Evolutionary conservation across 495 filamentous ascomycete genomes (phyloP).

Genomic region (Talaromyces ruber): DNA sequence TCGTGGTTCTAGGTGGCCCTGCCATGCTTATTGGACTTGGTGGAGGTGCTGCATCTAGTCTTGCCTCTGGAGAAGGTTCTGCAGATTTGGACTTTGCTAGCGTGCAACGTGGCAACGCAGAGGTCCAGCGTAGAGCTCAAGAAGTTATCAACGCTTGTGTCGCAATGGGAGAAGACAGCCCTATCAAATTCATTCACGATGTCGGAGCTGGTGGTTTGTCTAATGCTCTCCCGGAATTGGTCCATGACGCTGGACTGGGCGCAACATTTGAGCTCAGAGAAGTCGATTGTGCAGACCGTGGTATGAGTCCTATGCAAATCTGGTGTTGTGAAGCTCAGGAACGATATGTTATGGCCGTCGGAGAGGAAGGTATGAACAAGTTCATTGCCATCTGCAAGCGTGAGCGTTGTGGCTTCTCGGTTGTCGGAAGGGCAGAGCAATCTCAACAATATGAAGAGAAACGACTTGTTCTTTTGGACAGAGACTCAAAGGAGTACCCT

Average conservation of each 20-base stretch:
- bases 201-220: conserved; percentile 92
- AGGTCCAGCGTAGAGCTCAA: conserved; percentile 89
- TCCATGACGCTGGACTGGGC: conserved; percentile 82
- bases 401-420: conserved; percentile 89
- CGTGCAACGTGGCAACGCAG: conserved; percentile 86
- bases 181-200: conserved; percentile 94
- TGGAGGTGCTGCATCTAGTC: conserved; percentile 89
- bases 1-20: conserved; percentile 89
- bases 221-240: conserved; percentile 87
- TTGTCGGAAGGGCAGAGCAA: conserved; percentile 73
- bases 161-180: conserved; percentile 71
- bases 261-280: conserved; percentile 87
- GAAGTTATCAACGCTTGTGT: conserved; percentile 94
- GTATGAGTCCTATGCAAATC: conserved; percentile 92
- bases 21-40: conserved; percentile 97
- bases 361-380: conserved; percentile 65
- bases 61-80: conserved; percentile 77
- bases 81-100: conserved; percentile 92
- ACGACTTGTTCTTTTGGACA: conserved; percentile 70
- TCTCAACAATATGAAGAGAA: conserved; percentile 49
- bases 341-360: conserved; percentile 81
- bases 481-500: conserved; percentile 67
- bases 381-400: conserved; percentile 78
- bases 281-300: conserved; percentile 77
- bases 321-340: conserved; percentile 98